A percentile compares a stretch with the other conserved stretches of the same genome.
These are phyloP conservation scores for Orbilia javanica DNA, from an alignment of 2,329 filamentous ascomycete genomes.

Conservation along the genomic window DNA sequence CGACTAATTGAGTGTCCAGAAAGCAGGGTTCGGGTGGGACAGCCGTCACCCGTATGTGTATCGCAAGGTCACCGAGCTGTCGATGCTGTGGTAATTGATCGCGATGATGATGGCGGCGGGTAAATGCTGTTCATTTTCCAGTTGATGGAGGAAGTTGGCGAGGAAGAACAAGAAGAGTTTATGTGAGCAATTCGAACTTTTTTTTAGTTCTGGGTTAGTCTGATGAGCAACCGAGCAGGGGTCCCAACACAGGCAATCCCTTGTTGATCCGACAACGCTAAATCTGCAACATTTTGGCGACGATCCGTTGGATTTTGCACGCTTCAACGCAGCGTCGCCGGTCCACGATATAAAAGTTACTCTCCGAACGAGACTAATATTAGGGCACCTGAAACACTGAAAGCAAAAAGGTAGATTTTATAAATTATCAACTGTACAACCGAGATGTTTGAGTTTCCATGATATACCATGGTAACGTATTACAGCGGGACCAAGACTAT, in stretches of 20 bases:
- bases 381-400: too few relatives aligned
- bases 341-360: too few relatives aligned
- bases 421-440: too few relatives aligned
- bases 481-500: too few relatives aligned
- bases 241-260: not conserved
- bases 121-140: constrained; percentile 42
- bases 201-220: constrained; percentile 37
- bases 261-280: constrained; percentile 24
- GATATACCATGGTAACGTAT: too few relatives aligned
- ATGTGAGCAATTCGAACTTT: constrained; percentile 38
- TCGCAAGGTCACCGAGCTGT: constrained; percentile 46
- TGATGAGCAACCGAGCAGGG: constrained; percentile 33
- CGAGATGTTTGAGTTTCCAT: too few relatives aligned
- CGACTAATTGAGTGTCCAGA: not conserved
- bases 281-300: not conserved
- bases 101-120: constrained; percentile 1
- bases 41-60: not conserved
- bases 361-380: too few relatives aligned
- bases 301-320: not conserved
- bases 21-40: not conserved
- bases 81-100: constrained; percentile 7
- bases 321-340: not conserved
- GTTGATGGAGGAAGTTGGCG: constrained; percentile 10
- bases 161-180: not conserved
- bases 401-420: too few relatives aligned